Evolutionary conservation across 2,329 filamentous ascomycete species (phyloP).

Genomic region (Cordyceps fumosorosea): DNA sequence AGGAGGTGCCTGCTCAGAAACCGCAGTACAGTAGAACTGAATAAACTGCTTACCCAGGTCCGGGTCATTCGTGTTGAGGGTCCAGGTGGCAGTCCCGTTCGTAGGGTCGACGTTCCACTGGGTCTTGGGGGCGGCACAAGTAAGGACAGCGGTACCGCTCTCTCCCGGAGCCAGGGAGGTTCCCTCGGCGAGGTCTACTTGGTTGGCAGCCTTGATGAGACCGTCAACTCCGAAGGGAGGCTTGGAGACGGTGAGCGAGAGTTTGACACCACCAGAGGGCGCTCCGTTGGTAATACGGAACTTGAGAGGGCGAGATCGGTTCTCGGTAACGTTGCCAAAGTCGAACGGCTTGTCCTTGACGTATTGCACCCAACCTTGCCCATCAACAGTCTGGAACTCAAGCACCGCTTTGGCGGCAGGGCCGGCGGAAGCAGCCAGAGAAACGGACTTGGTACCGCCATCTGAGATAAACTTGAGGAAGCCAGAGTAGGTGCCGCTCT

Average conservation of each 20-base stretch:
- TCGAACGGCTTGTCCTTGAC: slow-evolving; percentile 37
- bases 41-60: slow-evolving; percentile 45
- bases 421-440: slow-evolving; percentile 43
- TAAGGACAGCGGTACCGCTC: slow-evolving; percentile 44
- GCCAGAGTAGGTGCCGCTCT: slow-evolving; percentile 40
- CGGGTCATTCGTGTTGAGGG: slow-evolving; percentile 50
- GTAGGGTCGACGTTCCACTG: slow-evolving; percentile 51
- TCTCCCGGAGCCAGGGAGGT: slow-evolving; percentile 42
- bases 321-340: slow-evolving; percentile 50
- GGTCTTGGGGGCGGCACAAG: slow-evolving; percentile 48
- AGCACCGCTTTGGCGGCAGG: slow-evolving; percentile 42
- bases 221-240: slow-evolving; percentile 50
- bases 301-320: slow-evolving; percentile 38
- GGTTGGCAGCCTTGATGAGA: slow-evolving; percentile 47
- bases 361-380: slow-evolving; percentile 43
- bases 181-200: slow-evolving; percentile 52
- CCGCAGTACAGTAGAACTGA: slow-evolving; percentile 44
- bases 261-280: slow-evolving; percentile 34
- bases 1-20: slow-evolving; percentile 47
- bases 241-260: slow-evolving; percentile 54
- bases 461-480: slow-evolving; percentile 41
- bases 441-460: slow-evolving; percentile 43
- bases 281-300: slow-evolving; percentile 50
- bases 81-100: slow-evolving; percentile 43
- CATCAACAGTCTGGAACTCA: slow-evolving; percentile 49